These are phyloP conservation scores for Podila verticillata DNA, from an alignment of 192 early-diverging fungal species.

Conservation along the genomic window DNA sequence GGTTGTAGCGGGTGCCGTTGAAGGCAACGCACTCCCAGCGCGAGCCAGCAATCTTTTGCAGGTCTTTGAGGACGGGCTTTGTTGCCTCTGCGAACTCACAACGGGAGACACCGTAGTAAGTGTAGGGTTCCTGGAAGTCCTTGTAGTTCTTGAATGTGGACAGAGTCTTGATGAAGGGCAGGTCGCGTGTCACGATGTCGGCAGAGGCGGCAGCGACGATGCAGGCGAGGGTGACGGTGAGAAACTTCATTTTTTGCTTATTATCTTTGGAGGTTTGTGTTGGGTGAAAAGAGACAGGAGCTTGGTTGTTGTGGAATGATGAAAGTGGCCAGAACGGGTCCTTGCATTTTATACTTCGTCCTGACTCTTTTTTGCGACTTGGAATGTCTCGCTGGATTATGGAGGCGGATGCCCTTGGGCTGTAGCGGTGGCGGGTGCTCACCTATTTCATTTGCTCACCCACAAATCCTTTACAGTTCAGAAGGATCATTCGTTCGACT, in stretches of 20 bases:
- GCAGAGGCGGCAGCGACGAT: not conserved
- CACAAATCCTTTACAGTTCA: no score
- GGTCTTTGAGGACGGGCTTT: not conserved
- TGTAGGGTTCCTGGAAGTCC: not conserved
- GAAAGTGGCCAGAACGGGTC: not conserved
- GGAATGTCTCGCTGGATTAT: no score
- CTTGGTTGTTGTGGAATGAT: not conserved
- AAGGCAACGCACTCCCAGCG: not conserved
- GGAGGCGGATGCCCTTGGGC: no score
- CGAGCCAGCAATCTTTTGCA: not conserved
- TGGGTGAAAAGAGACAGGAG: not conserved
- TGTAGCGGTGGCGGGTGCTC: no score
- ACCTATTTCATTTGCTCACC: no score
- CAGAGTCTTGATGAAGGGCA: constrained; percentile 1
- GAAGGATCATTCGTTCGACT: no score
- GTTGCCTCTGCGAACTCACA: not conserved
- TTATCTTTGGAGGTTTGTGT: not conserved
- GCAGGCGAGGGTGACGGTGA: not conserved
- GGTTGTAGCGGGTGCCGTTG: not conserved
- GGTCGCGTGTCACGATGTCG: not conserved
- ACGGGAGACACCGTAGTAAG: not conserved
- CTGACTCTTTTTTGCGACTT: no score
- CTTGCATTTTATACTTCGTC: no score
- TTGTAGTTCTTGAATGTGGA: not conserved
- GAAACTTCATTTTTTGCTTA: not conserved